These are phyloP conservation scores for Trichomonas vaginalis DNA, from an alignment of 208 protist genomes.

Conservation along the genomic window DNA sequence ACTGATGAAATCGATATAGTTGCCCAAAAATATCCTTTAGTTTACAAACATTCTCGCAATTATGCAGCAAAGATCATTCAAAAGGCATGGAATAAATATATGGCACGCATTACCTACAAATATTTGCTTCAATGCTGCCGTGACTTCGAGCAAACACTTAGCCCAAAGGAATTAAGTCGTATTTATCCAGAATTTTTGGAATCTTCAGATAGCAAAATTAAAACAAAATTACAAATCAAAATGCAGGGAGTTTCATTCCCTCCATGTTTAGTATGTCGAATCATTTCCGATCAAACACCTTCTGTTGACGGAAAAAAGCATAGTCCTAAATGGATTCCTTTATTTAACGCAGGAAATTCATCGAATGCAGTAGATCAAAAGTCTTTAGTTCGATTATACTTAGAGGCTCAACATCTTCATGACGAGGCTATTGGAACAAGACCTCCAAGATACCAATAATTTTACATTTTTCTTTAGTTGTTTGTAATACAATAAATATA, in stretches of 20 bases:
- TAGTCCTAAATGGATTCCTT: neutral
- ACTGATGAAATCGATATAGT: neutral
- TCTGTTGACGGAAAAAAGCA: neutral
- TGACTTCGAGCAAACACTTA: neutral
- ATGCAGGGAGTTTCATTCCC: slow-evolving; percentile 8
- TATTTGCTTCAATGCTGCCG: slow-evolving; percentile 1
- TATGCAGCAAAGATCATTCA: neutral
- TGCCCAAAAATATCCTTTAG: neutral
- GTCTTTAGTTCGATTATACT: neutral
- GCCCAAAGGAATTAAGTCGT: neutral
- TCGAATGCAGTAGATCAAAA: neutral
- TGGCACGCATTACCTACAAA: neutral
- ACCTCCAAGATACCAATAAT: neutral
- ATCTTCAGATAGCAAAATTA: neutral
- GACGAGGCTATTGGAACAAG: neutral
- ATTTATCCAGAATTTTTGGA: slow-evolving; percentile 11
- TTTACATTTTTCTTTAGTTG: neutral
- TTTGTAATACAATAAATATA: neutral
- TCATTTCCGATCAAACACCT: neutral
- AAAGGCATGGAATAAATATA: neutral
- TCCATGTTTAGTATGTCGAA: neutral
- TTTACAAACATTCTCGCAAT: neutral
- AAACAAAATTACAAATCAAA: neutral
- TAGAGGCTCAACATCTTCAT: neutral
- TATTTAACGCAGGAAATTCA: neutral